Evolutionary conservation across 1,284 basidiomycete species (phyloP).

Genomic region (Pholiota adiposa): DNA sequence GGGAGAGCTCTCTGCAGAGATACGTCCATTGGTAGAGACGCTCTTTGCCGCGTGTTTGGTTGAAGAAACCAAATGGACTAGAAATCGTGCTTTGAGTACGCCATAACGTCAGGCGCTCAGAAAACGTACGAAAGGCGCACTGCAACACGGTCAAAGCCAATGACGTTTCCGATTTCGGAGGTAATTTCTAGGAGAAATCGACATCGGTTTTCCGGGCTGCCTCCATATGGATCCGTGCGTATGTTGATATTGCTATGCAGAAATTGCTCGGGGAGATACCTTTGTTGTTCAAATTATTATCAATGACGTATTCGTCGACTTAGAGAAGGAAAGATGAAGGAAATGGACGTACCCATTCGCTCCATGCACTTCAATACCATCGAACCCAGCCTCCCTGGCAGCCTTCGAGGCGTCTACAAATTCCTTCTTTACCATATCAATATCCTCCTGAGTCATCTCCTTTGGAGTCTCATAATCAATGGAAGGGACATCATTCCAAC

Average conservation of each 20-base stretch:
- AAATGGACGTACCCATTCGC: constrained; percentile 23
- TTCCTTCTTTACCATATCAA: constrained; percentile 24
- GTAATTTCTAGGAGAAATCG: constrained; percentile 24
- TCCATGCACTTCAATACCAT: constrained; percentile 24
- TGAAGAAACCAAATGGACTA: constrained; percentile 22
- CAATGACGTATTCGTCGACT: too few relatives aligned
- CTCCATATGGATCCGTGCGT: constrained; percentile 26
- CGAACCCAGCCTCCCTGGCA: constrained; percentile 13
- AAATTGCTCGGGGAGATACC: constrained; percentile 25
- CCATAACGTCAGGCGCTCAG: not conserved
- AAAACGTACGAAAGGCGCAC: constrained; percentile 22
- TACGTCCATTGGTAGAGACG: constrained; percentile 18
- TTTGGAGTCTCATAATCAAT: constrained; percentile 37
- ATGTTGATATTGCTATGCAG: constrained; percentile 24
- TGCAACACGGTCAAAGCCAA: constrained; percentile 24
- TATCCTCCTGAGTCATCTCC: constrained; percentile 28
- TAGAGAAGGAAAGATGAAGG: too few relatives aligned
- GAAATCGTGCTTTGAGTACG: not conserved
- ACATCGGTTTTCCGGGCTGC: constrained; percentile 24
- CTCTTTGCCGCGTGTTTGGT: constrained; percentile 17
- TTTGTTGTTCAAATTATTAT: too few relatives aligned
- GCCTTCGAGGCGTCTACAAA: constrained; percentile 21
- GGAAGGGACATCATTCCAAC: constrained; percentile 8
- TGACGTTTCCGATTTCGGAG: constrained; percentile 19
- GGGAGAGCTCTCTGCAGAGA: constrained; percentile 14